phyloP scores from a whole-genome alignment of 73 alveolate genomes.

The Stentor coeruleus region DNA sequence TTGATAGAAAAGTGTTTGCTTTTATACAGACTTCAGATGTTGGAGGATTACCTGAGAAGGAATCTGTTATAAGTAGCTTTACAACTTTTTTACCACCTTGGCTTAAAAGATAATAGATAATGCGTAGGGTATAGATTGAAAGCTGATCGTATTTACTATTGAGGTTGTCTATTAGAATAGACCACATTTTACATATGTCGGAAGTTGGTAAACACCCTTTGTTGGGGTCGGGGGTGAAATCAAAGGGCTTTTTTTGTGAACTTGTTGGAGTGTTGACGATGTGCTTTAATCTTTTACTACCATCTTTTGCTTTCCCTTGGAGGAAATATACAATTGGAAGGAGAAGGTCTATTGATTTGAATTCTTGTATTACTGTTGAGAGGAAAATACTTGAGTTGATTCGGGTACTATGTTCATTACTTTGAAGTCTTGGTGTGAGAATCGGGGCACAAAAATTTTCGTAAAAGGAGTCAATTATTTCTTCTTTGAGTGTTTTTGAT shows the following conservation, averaged over 20 bases:
- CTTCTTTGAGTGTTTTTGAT: not conserved
- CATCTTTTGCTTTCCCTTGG: not conserved
- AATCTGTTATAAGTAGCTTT: not conserved
- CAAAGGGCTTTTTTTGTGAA: not conserved
- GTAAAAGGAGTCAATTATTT: not conserved
- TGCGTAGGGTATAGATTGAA: not conserved
- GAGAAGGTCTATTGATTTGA: not conserved
- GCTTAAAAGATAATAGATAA: not conserved
- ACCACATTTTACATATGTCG: not conserved
- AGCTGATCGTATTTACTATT: not conserved
- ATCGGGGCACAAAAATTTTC: not conserved
- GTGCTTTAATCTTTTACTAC: not conserved
- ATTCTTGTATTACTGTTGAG: not conserved
- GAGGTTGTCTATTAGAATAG: not conserved
- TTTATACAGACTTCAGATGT: not conserved
- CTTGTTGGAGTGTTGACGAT: not conserved
- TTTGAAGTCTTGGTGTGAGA: conserved; percentile 12
- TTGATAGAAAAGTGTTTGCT: not conserved
- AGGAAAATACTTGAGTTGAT: not conserved
- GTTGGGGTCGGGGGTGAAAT: too few species aligned
- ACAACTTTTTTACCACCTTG: not conserved
- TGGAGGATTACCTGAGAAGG: not conserved
- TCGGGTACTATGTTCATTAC: not conserved
- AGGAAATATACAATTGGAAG: not conserved
- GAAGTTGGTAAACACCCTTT: not conserved